Percentiles rank a stretch among this genome's conserved stretches.
Conservation (phyloP, 2,329 filamentous ascomycete genomes). For the Lecanosticta acicola region DNA sequence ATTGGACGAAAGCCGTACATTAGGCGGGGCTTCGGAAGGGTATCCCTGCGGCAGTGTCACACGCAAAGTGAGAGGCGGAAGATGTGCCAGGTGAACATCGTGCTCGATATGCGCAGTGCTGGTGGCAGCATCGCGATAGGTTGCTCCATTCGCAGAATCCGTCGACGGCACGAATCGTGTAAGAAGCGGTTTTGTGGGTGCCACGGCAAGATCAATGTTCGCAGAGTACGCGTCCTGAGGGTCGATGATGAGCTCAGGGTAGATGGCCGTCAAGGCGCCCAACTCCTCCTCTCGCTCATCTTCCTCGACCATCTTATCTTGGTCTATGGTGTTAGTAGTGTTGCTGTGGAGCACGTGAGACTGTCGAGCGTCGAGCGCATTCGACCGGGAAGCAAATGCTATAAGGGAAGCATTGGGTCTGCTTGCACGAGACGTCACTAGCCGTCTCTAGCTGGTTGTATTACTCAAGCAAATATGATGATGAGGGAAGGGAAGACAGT, state of each 20-base stretch:
- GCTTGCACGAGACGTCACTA: not conserved
- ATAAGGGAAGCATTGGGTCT: slow-evolving; percentile 20
- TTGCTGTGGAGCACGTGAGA: slow-evolving; percentile 1
- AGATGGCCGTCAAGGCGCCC: slow-evolving; percentile 56
- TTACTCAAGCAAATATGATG: not conserved
- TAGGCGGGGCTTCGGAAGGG: slow-evolving; percentile 48
- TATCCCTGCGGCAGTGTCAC: slow-evolving; percentile 53
- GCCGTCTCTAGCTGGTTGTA: not conserved
- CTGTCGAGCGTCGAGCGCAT: slow-evolving; percentile 13
- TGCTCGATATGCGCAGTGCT: slow-evolving; percentile 23
- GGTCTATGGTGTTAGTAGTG: not conserved
- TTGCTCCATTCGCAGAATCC: not conserved
- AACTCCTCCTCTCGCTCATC: slow-evolving; percentile 58
- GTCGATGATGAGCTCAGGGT: slow-evolving; percentile 53
- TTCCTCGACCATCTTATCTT: slow-evolving; percentile 22
- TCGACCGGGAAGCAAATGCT: slow-evolving; percentile 21
- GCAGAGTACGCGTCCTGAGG: slow-evolving; percentile 44
- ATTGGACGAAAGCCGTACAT: slow-evolving; percentile 44
- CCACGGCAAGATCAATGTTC: slow-evolving; percentile 51
- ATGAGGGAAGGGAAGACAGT: not conserved
- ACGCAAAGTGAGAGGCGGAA: slow-evolving; percentile 51
- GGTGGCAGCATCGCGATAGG: slow-evolving; percentile 10
- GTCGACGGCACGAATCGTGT: slow-evolving; percentile 26
- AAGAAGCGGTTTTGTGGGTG: slow-evolving; percentile 49
- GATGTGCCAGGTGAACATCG: slow-evolving; percentile 48